Evolutionary conservation across 106 monocot species (phyloP).

Genomic region (Dendrobium chrysotoxum): DNA sequence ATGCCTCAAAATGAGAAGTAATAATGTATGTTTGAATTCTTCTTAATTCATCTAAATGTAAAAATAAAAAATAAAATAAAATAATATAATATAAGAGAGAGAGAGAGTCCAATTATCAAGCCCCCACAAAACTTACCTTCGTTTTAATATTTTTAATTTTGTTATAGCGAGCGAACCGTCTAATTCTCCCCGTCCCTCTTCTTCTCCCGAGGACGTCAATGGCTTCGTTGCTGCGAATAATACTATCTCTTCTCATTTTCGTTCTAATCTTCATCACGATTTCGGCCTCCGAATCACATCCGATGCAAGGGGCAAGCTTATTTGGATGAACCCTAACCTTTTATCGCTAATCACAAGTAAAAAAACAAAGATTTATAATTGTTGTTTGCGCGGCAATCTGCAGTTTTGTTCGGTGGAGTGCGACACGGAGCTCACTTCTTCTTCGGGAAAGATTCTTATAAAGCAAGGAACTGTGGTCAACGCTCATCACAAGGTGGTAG

Average conservation of each 20-base stretch:
- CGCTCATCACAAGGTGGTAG: constrained; percentile 79
- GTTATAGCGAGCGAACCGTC: no score
- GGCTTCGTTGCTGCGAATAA: background rate
- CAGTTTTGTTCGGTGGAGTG: constrained; percentile 39
- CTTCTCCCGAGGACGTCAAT: background rate
- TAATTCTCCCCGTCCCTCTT: background rate
- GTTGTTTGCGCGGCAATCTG: background rate
- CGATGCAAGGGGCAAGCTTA: constrained; percentile 4
- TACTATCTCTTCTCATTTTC: background rate
- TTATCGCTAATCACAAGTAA: background rate
- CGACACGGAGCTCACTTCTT: constrained; percentile 8
- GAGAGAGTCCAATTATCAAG: no score
- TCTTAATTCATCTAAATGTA: no score
- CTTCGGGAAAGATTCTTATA: constrained; percentile 61
- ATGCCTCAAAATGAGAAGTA: no score
- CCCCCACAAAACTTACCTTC: no score
- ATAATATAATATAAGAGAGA: no score
- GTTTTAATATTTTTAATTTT: no score
- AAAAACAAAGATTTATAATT: background rate
- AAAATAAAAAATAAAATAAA: no score
- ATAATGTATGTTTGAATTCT: no score
- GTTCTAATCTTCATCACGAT: background rate
- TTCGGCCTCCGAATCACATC: background rate
- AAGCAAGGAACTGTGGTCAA: constrained; percentile 97
- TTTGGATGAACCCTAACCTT: background rate